phyloP scores from a whole-genome alignment of 2,329 filamentous ascomycete species.

The Cercospora berteroae region DNA sequence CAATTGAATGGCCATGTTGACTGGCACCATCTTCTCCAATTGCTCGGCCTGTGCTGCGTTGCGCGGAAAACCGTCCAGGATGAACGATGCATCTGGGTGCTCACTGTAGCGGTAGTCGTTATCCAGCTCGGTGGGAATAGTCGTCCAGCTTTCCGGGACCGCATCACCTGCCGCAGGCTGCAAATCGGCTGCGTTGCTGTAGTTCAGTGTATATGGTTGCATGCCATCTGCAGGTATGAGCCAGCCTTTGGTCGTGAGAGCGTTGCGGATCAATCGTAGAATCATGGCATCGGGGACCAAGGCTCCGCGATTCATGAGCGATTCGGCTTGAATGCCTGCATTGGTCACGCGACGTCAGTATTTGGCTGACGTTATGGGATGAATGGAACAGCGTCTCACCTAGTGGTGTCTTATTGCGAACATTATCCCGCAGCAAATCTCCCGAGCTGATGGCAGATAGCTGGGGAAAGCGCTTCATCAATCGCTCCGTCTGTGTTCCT shows the following conservation, averaged over 20 bases:
- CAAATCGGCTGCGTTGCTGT: slow-evolving; percentile 32
- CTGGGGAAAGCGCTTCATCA: slow-evolving; percentile 83
- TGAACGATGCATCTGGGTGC: slow-evolving; percentile 78
- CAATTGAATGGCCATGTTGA: slow-evolving; percentile 88
- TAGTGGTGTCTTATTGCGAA: slow-evolving; percentile 79
- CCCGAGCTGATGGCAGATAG: slow-evolving; percentile 90
- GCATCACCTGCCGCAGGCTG: slow-evolving; percentile 23
- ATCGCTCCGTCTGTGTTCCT: slow-evolving; percentile 83
- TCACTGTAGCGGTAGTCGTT: slow-evolving; percentile 55
- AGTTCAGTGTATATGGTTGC: slow-evolving; percentile 48
- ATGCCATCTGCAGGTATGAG: slow-evolving; percentile 49
- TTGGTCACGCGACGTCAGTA: slow-evolving; percentile 19
- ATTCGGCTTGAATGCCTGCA: slow-evolving; percentile 86
- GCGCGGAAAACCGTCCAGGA: slow-evolving; percentile 93
- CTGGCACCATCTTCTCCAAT: slow-evolving; percentile 79
- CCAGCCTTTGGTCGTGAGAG: slow-evolving; percentile 84
- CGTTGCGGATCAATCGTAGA: slow-evolving; percentile 84
- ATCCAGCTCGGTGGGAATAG: slow-evolving; percentile 35
- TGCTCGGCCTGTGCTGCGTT: slow-evolving; percentile 76
- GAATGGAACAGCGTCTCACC: slow-evolving; percentile 54
- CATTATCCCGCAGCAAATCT: slow-evolving; percentile 87
- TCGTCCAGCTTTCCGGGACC: slow-evolving; percentile 41
- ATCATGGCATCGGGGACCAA: slow-evolving; percentile 93
- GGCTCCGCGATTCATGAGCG: slow-evolving; percentile 79
- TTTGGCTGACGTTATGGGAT: background rate